Evolutionary conservation across 2,329 filamentous ascomycete species (phyloP).

Genomic region (Torrubiellomyces zombiae): DNA sequence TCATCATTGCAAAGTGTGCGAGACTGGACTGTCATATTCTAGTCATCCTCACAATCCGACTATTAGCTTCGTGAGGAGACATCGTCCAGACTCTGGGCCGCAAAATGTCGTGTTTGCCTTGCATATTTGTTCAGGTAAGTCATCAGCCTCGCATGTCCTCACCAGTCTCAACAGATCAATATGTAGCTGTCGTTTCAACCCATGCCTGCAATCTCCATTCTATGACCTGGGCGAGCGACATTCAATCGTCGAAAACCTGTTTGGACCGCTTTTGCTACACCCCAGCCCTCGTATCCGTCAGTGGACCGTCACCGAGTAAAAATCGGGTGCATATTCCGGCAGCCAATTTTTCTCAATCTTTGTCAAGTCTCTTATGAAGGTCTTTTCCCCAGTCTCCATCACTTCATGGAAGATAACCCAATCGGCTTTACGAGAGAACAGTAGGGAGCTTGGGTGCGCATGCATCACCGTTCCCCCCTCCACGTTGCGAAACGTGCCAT

Average conservation of each 20-base stretch:
- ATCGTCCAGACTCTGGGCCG: too few species aligned
- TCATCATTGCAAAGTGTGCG: too few species aligned
- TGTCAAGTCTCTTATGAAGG: slow-evolving; percentile 79
- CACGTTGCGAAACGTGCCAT: slow-evolving; percentile 81
- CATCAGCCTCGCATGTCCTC: too few species aligned
- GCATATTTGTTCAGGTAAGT: too few species aligned
- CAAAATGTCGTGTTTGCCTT: too few species aligned
- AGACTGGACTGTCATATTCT: too few species aligned
- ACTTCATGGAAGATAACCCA: slow-evolving; percentile 95
- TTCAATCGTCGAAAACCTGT: neutral
- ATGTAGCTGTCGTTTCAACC: too few species aligned
- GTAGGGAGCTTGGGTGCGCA: slow-evolving; percentile 79
- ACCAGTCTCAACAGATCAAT: too few species aligned
- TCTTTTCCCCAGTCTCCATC: slow-evolving; percentile 76
- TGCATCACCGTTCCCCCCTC: slow-evolving; percentile 61
- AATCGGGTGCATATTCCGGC: slow-evolving; percentile 72
- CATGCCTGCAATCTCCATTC: too few species aligned
- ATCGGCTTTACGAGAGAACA: slow-evolving; percentile 93
- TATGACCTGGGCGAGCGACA: neutral
- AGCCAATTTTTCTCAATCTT: slow-evolving; percentile 91
- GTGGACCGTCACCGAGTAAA: slow-evolving; percentile 44
- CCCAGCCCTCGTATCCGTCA: slow-evolving; percentile 5
- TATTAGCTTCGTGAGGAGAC: too few species aligned
- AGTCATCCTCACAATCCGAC: too few species aligned
- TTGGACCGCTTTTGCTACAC: too few species aligned